Evolutionary conservation across 2,329 filamentous ascomycete genomes (phyloP).

Genomic region (Coniochaeta sp.): DNA sequence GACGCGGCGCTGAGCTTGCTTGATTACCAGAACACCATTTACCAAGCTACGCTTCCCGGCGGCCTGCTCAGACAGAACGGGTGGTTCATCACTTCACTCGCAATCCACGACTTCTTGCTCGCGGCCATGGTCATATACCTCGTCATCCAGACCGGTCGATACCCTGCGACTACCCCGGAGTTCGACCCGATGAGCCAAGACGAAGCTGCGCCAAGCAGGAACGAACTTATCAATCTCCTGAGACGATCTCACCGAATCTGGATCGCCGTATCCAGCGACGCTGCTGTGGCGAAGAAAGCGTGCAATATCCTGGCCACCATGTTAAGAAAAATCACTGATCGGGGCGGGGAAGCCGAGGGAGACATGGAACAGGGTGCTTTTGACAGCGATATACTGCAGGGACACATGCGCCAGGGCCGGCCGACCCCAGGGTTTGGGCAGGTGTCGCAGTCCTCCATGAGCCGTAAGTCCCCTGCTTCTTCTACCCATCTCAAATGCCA

Average conservation of each 20-base stretch:
- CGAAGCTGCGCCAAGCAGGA: constrained; percentile 23
- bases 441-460: neutral
- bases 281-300: constrained; percentile 36
- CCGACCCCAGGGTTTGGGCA: neutral
- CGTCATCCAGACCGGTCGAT: constrained; percentile 28
- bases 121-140: constrained; percentile 55
- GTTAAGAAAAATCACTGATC: constrained; percentile 18
- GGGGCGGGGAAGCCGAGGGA: constrained; percentile 2
- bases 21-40: constrained; percentile 37
- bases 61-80: constrained; percentile 41
- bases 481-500: neutral
- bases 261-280: constrained; percentile 27
- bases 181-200: constrained; percentile 25
- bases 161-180: neutral
- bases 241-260: constrained; percentile 35
- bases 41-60: constrained; percentile 42
- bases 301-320: constrained; percentile 36
- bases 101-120: constrained; percentile 54
- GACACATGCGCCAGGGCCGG: neutral
- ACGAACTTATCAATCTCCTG: constrained; percentile 31
- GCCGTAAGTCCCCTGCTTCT: neutral
- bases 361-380: neutral
- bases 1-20: constrained; percentile 41
- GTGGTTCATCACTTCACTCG: constrained; percentile 51
- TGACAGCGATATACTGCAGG: neutral